Percentiles rank a stretch among this genome's conserved stretches.
These are phyloP conservation scores for Niebla homalea DNA, from an alignment of 495 filamentous ascomycete genomes.

Conservation along the genomic window DNA sequence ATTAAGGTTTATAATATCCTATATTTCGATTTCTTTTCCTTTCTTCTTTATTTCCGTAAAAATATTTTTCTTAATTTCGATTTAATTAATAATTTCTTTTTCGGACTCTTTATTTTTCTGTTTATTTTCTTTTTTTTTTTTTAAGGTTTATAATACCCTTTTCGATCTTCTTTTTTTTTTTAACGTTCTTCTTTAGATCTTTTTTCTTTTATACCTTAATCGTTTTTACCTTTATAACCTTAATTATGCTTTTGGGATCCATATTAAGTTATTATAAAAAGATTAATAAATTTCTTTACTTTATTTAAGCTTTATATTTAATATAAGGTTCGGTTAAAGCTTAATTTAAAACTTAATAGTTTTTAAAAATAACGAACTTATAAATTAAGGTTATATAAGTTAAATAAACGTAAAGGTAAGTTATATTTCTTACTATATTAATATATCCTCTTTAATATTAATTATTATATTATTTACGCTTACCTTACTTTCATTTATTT, in stretches of 20 bases:
- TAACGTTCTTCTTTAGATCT: too few species aligned
- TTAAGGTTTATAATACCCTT: too few species aligned
- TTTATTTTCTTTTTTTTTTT: neutral
- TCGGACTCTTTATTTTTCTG: too few species aligned
- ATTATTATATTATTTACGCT: too few species aligned
- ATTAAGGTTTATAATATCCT: neutral
- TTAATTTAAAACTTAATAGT: neutral
- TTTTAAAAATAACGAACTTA: neutral
- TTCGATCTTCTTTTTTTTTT: too few species aligned
- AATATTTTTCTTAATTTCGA: neutral
- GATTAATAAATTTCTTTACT: neutral
- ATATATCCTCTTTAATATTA: too few species aligned
- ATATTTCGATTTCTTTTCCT: neutral
- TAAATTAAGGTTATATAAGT: neutral
- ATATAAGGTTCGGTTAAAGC: neutral
- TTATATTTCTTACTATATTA: neutral
- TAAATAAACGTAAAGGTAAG: neutral
- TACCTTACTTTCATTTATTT: neutral
- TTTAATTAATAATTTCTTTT: too few species aligned
- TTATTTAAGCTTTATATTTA: neutral
- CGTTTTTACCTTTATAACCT: neutral
- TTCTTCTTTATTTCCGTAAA: neutral
- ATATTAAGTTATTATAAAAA: neutral
- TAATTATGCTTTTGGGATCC: too few species aligned
- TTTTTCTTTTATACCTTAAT: neutral